Conservation (phyloP, 176 grass and related monocot species). For the Oryza meyeriana region DNA sequence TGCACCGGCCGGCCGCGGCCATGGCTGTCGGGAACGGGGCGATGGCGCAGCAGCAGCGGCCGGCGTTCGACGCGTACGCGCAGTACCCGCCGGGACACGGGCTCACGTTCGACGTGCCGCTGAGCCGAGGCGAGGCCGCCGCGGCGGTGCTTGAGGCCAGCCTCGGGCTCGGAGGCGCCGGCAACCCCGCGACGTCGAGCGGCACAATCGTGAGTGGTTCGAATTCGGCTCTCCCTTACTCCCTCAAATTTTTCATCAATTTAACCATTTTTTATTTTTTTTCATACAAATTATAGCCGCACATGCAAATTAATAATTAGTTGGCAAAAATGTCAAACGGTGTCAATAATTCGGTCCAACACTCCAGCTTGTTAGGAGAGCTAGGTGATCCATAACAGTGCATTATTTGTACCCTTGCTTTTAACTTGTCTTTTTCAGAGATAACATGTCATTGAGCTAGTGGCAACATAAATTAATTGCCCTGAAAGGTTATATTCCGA, state of each 20-base stretch:
- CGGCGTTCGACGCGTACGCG: constrained; percentile 44
- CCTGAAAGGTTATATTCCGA: not conserved
- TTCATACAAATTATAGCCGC: not conserved
- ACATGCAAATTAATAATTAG: not conserved
- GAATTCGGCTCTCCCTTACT: not conserved
- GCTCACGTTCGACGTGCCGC: constrained; percentile 45
- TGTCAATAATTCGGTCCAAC: constrained; percentile 21
- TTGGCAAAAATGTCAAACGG: not conserved
- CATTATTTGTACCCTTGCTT: not conserved
- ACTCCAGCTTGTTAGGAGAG: not conserved
- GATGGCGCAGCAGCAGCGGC: constrained; percentile 26
- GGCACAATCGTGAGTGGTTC: constrained; percentile 58
- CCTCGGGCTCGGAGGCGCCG: constrained; percentile 35
- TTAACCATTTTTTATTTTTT: not conserved
- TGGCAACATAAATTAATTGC: not conserved
- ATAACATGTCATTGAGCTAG: not conserved
- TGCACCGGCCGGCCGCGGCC: constrained; percentile 29
- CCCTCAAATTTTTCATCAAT: not conserved
- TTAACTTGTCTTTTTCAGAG: not conserved
- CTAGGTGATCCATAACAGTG: not conserved
- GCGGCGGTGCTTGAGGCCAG: constrained; percentile 29
- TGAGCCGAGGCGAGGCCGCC: constrained; percentile 34
- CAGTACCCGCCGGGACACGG: constrained; percentile 47
- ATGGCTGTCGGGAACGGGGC: constrained; percentile 46
- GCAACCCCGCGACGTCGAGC: constrained; percentile 26